phyloP scores from a whole-genome alignment of 805 yeast species.

The Suhomyces xylopsoci region DNA sequence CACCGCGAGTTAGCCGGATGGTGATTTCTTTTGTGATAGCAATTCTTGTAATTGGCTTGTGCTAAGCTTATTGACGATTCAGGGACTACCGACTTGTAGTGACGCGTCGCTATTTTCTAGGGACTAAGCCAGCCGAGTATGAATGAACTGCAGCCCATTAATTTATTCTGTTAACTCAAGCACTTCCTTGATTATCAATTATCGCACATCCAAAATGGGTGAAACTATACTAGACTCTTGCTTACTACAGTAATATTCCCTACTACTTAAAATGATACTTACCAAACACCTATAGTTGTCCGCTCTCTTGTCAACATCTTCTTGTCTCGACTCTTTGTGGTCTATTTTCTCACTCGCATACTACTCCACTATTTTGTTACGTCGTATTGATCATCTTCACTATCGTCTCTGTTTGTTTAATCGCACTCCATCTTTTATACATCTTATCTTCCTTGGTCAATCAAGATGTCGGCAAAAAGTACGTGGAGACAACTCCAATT shows the following conservation, averaged over 20 bases:
- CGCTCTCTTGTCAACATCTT: not conserved
- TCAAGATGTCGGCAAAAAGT: not conserved
- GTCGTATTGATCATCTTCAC: not conserved
- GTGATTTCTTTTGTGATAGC: not conserved
- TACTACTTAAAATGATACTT: too few species aligned
- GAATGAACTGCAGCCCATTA: too few species aligned
- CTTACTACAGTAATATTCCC: not conserved
- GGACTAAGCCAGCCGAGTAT: not conserved
- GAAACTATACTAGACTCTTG: not conserved
- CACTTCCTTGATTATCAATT: not conserved
- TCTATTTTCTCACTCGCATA: not conserved
- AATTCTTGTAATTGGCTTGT: not conserved
- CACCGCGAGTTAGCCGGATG: not conserved
- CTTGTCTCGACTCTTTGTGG: not conserved
- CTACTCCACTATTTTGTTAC: not conserved
- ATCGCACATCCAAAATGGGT: not conserved
- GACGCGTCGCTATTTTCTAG: not conserved
- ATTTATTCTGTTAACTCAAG: too few species aligned
- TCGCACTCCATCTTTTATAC: not conserved
- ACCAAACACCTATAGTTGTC: not conserved
- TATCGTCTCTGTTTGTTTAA: not conserved
- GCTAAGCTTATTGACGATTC: not conserved
- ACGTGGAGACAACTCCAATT: conserved; percentile 82
- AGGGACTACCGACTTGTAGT: not conserved
- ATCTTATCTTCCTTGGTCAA: not conserved